Evolutionary conservation across 208 protist genomes (phyloP).

Genomic region (Wallacemonas rigidus): DNA sequence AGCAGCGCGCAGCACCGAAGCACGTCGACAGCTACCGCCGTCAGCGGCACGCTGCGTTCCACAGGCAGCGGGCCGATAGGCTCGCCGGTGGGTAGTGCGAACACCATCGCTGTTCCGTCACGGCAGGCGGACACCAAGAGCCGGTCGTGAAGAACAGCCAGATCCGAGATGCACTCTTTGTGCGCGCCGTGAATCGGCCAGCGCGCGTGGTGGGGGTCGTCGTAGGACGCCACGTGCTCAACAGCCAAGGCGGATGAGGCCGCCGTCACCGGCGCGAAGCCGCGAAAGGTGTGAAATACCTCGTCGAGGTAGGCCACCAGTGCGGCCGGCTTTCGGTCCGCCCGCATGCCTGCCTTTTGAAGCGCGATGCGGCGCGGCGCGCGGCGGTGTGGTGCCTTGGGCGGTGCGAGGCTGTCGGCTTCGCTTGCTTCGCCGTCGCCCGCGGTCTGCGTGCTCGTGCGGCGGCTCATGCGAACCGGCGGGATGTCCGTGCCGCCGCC

Average conservation of each 20-base stretch:
- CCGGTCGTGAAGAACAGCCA: conserved; percentile 59
- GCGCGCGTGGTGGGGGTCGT: conserved; percentile 22
- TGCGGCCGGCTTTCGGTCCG: conserved; percentile 5
- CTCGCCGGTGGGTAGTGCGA: conserved; percentile 60
- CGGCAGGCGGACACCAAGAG: conserved; percentile 57
- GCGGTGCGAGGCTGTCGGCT: background rate
- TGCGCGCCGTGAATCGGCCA: conserved; percentile 72
- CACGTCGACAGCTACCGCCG: conserved; percentile 50
- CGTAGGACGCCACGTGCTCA: conserved; percentile 19
- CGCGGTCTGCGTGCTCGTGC: background rate
- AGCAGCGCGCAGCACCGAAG: conserved; percentile 35
- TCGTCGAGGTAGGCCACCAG: conserved; percentile 10
- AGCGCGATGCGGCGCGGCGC: background rate
- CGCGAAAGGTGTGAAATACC: conserved; percentile 7
- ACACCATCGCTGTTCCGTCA: conserved; percentile 70
- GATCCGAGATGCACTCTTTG: conserved; percentile 39
- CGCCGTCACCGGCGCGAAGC: background rate
- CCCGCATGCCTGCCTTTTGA: conserved; percentile 1
- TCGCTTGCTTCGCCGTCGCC: conserved; percentile 9
- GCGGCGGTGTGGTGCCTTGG: background rate
- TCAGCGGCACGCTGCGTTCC: conserved; percentile 46
- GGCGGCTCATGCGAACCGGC: conserved; percentile 15
- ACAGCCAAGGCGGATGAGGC: conserved; percentile 2
- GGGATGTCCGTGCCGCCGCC: conserved; percentile 27
- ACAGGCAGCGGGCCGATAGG: conserved; percentile 36